phyloP scores from a whole-genome alignment of 345 rosid species.

The Stellera chamaejasme region DNA sequence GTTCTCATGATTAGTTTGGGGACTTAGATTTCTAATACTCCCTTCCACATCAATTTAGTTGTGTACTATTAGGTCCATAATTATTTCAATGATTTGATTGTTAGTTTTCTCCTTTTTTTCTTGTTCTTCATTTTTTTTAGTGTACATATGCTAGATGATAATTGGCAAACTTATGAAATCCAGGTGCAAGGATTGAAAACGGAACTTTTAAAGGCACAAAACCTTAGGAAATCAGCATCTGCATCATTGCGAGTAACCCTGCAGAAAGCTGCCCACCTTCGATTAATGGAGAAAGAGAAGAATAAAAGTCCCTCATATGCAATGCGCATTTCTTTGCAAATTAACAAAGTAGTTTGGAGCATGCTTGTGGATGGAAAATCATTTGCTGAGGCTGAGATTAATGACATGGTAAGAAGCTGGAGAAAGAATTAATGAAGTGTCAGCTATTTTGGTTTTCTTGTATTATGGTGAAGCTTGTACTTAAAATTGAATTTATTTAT shows the following conservation, averaged over 20 bases:
- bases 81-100: too few relatives aligned
- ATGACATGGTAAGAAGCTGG: conserved; percentile 79
- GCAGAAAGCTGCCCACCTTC: conserved; percentile 89
- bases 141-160: neutral
- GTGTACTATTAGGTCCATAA: too few relatives aligned
- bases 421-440: conserved; percentile 1
- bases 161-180: conserved; percentile 8
- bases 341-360: conserved; percentile 86
- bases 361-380: conserved; percentile 98
- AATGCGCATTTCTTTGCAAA: conserved; percentile 92
- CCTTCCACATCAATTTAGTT: too few relatives aligned
- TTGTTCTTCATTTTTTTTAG: neutral
- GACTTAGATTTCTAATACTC: too few relatives aligned
- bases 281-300: conserved; percentile 92
- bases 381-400: conserved; percentile 99
- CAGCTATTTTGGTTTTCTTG: neutral
- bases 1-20: too few relatives aligned
- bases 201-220: conserved; percentile 72
- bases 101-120: neutral
- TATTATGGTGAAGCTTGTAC: conserved; percentile 1
- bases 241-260: conserved; percentile 62
- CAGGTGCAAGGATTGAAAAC: conserved; percentile 82
- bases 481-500: too few relatives aligned
- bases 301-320: conserved; percentile 98
- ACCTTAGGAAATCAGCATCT: conserved; percentile 73